These are phyloP conservation scores for Elymus sibiricus DNA, from an alignment of 176 grass and related monocot species.

Conservation along the genomic window DNA sequence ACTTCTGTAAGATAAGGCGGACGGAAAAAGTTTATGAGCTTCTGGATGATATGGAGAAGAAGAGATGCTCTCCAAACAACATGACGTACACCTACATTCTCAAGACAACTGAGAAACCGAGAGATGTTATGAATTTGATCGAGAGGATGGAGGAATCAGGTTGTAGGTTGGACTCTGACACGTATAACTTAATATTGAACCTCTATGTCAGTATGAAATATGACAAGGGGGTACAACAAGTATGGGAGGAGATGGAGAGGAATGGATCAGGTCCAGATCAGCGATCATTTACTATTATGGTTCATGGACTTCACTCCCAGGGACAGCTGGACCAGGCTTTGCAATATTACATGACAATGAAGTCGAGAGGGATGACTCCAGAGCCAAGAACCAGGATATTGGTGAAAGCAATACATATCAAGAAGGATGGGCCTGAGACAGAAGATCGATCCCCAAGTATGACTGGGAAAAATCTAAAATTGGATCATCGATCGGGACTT, in stretches of 20 bases:
- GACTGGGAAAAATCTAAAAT: conserved; percentile 15
- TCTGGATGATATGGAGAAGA: conserved; percentile 61
- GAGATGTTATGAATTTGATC: conserved; percentile 50
- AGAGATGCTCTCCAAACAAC: conserved; percentile 49
- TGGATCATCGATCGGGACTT: conserved; percentile 22
- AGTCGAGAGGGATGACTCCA: conserved; percentile 63
- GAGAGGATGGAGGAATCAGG: conserved; percentile 61
- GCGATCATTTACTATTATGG: conserved; percentile 62
- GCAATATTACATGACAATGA: conserved; percentile 60
- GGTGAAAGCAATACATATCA: conserved; percentile 60
- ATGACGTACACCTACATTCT: conserved; percentile 66
- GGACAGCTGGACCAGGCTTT: conserved; percentile 61
- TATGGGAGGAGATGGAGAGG: conserved; percentile 72
- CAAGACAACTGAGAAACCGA: conserved; percentile 37
- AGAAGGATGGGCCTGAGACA: conserved; percentile 26
- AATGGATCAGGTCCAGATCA: conserved; percentile 70
- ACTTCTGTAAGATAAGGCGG: conserved; percentile 62
- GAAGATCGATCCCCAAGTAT: conserved; percentile 16
- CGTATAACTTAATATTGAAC: too few relatives aligned
- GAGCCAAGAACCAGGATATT: conserved; percentile 68
- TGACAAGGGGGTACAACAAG: conserved; percentile 37
- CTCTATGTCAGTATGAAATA: conserved; percentile 58
- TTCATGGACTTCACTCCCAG: conserved; percentile 62
- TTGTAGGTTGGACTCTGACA: conserved; percentile 50
- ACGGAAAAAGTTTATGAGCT: conserved; percentile 63